Conservation (phyloP, 2,329 filamentous ascomycete species). For the Neonectria punicea region DNA sequence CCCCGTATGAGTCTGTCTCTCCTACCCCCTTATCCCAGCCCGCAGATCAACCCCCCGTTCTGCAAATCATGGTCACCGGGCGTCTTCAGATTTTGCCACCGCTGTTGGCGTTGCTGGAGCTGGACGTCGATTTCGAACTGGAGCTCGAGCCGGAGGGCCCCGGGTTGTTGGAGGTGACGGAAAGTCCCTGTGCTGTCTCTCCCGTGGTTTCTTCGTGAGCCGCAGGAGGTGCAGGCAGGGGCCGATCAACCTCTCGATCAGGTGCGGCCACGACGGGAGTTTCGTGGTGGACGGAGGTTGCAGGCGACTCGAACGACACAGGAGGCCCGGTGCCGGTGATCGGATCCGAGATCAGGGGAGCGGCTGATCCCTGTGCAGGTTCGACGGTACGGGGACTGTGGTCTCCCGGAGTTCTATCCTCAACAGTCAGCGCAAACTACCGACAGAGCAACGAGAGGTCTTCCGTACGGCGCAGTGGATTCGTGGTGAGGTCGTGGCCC, state of each 20-base stretch:
- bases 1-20: not conserved
- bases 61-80: not conserved
- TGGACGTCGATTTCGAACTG: not conserved
- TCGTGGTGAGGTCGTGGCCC: conserved; percentile 8
- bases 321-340: not conserved
- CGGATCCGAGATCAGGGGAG: not conserved
- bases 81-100: not conserved
- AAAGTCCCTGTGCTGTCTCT: not conserved
- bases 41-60: not conserved
- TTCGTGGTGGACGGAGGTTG: too few species aligned
- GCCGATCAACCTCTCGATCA: not conserved
- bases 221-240: not conserved
- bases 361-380: not conserved
- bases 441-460: too few species aligned
- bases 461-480: conserved; percentile 14
- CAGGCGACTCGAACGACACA: not conserved
- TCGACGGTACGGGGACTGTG: not conserved
- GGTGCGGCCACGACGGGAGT: not conserved
- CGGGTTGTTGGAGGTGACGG: not conserved
- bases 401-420: not conserved
- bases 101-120: not conserved
- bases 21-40: not conserved
- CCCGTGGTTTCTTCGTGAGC: not conserved
- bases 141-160: not conserved
- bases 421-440: conserved; percentile 1